These are phyloP conservation scores for Chytriomyces hyalinus DNA, from an alignment of 192 early-diverging fungal genomes.

Conservation along the genomic window DNA sequence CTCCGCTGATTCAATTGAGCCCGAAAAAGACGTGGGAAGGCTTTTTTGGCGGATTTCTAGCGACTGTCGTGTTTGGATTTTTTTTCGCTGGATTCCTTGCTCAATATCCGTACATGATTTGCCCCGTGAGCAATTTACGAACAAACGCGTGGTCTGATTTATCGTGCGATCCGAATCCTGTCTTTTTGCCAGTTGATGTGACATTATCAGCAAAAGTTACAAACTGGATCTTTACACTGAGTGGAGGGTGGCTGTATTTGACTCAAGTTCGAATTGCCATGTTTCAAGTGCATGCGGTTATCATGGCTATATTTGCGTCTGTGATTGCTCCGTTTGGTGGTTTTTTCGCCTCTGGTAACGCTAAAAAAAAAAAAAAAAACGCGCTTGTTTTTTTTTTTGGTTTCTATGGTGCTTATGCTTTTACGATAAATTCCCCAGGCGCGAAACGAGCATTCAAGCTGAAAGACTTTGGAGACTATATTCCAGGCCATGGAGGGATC, in stretches of 20 bases:
- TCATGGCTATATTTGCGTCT: slow-evolving; percentile 90
- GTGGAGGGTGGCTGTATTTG: slow-evolving; percentile 35
- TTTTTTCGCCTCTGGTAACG: slow-evolving; percentile 83
- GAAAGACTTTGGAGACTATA: slow-evolving; percentile 96
- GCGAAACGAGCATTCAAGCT: slow-evolving; percentile 97
- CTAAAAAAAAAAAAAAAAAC: no score
- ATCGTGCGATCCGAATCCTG: slow-evolving; percentile 65
- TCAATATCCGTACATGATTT: slow-evolving; percentile 69
- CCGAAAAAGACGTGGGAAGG: slow-evolving; percentile 99
- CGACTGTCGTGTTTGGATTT: slow-evolving; percentile 88
- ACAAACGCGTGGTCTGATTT: slow-evolving; percentile 55
- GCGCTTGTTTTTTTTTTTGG: neutral
- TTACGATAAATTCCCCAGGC: slow-evolving; percentile 46
- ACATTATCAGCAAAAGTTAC: neutral
- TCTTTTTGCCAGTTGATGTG: slow-evolving; percentile 46
- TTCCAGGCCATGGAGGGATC: slow-evolving; percentile 96
- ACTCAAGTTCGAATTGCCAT: slow-evolving; percentile 75
- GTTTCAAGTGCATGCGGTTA: slow-evolving; percentile 85
- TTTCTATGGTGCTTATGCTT: neutral
- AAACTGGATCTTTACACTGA: neutral
- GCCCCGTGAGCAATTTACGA: slow-evolving; percentile 65
- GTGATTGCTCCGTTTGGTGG: slow-evolving; percentile 97
- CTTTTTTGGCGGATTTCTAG: slow-evolving; percentile 86
- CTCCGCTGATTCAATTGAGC: slow-evolving; percentile 88
- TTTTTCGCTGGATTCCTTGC: slow-evolving; percentile 60